Base-by-base conservation (phyloP, 495 filamentous ascomycete genomes). In the Aeminium ludgeri region DNA sequence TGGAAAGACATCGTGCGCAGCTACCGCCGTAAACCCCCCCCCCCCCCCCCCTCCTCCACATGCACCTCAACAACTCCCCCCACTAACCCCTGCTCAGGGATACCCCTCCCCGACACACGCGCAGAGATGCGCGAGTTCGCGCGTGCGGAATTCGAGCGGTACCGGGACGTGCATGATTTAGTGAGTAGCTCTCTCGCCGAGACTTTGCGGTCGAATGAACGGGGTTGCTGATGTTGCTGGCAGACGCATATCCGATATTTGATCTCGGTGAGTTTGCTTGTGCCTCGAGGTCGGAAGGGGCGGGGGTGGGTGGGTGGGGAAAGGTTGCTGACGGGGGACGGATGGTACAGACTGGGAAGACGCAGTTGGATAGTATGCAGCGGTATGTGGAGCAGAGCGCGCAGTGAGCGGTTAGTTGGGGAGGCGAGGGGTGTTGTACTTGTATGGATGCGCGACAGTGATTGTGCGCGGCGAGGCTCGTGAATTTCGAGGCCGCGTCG, bases 111-210 rank as follows among this genome's bases (percentile, higher is more conserved):
- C 28, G 51, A 50, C 7, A 72, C 76, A 10, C 68, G 73, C 17
- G 58, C 63, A 35, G 85, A 91, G 49, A 73, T 85, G 45, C 66
- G 67, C 27, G 59, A 61, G 20, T 87, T 81, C 64, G 84, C 78
- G 20, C 70, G 82, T 10, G 61, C 66, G 33, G 83, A 89, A 49
- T 86, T 89, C 54, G 76, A 82, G 56, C 68, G 79, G 19, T 73
- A 84, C 57, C 70, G 68, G 16, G 47, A 64, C 25, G 76, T 87
- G 17, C 75, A 72, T 2, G 82, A 91, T 55, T 48, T 81, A 48
- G 77, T 81, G 63, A 16, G 72, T 44, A 59, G 10, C 3, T 16
- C 13, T 30, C 2, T 0, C 16, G 10, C 28, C 8, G 33, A 15
- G 33, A 35, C 8, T 10, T 35, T 7, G 7, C 17, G 7, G 8